phyloP scores from a whole-genome alignment of 2,329 filamentous ascomycete species.

The Pseudogymnoascus sp. region DNA sequence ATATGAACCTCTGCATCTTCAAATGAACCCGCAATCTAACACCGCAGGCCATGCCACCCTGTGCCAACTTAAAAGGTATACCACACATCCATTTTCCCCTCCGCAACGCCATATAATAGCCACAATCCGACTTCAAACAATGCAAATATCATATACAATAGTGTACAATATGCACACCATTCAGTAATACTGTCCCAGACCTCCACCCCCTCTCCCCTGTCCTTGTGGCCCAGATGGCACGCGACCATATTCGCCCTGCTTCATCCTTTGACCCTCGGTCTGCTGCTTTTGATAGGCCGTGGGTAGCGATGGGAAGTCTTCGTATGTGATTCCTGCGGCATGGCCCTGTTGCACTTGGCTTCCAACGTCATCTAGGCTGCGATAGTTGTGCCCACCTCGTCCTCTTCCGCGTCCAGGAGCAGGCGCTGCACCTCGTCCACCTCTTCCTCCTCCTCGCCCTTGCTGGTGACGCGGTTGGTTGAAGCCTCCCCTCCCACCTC shows the following conservation, averaged over 20 bases:
- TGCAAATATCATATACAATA: neutral
- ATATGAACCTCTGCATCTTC: neutral
- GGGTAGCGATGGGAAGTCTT: slow-evolving; percentile 30
- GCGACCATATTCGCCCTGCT: slow-evolving; percentile 1
- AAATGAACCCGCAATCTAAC: neutral
- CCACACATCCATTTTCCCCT: neutral
- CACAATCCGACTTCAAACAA: neutral
- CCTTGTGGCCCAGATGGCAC: slow-evolving; percentile 1
- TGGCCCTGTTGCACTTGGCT: slow-evolving; percentile 26
- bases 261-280: slow-evolving; percentile 4
- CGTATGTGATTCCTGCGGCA: slow-evolving; percentile 28
- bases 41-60: neutral
- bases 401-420: slow-evolving; percentile 37
- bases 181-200: slow-evolving; percentile 1
- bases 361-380: slow-evolving; percentile 59
- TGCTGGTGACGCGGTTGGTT: neutral
- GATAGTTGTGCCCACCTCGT: slow-evolving; percentile 48
- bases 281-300: slow-evolving; percentile 29
- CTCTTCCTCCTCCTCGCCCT: slow-evolving; percentile 21
- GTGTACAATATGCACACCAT: neutral
- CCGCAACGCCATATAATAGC: neutral
- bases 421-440: slow-evolving; percentile 29
- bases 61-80: slow-evolving; percentile 1
- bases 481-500: slow-evolving; percentile 30
- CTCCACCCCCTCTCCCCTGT: neutral